Conservation (phyloP, 1,284 basidiomycete genomes). For the Apiotrichum siamense region DNA sequence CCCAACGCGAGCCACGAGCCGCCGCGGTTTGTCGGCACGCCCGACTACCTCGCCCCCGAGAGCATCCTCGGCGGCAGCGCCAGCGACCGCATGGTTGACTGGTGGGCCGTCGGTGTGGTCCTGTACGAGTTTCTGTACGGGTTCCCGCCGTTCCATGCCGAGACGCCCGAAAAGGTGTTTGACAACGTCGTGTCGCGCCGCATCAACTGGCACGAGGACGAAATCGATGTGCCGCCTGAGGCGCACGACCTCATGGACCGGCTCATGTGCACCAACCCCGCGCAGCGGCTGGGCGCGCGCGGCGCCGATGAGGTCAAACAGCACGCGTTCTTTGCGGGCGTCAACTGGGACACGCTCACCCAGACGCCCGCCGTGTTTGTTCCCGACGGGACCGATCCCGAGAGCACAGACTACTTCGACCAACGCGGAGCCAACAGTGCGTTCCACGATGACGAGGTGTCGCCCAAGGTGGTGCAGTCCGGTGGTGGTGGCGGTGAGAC, state of each 20-base stretch:
- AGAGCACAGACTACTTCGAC: conserved; percentile 99
- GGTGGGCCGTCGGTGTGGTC: conserved; percentile 98
- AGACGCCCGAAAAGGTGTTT: conserved; percentile 94
- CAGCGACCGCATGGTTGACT: conserved; percentile 94
- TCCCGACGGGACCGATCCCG: conserved; percentile 88
- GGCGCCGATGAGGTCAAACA: conserved; percentile 89
- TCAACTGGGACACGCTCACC: conserved; percentile 90
- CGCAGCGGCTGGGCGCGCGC: conserved; percentile 71
- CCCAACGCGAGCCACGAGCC: conserved; percentile 52
- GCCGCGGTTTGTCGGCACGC: conserved; percentile 91
- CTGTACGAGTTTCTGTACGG: conserved; percentile 98
- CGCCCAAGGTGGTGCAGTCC: conserved; percentile 53
- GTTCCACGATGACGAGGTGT: conserved; percentile 50
- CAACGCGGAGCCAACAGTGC: conserved; percentile 60
- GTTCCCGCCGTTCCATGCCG: conserved; percentile 94
- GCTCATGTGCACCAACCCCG: conserved; percentile 76
- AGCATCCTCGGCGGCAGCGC: conserved; percentile 92
- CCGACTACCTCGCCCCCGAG: conserved; percentile 94
- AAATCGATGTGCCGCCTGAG: conserved; percentile 79
- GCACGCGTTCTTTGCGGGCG: conserved; percentile 83
- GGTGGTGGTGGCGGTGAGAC: not conserved
- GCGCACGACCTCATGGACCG: conserved; percentile 87
- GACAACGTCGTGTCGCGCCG: conserved; percentile 97
- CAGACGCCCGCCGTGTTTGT: conserved; percentile 89
- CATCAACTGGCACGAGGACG: conserved; percentile 87